A percentile compares a stretch with the other conserved stretches of the same genome.
Evolutionary conservation across 2,329 filamentous ascomycete genomes (phyloP).

Genomic region (Colletotrichum sojae): DNA sequence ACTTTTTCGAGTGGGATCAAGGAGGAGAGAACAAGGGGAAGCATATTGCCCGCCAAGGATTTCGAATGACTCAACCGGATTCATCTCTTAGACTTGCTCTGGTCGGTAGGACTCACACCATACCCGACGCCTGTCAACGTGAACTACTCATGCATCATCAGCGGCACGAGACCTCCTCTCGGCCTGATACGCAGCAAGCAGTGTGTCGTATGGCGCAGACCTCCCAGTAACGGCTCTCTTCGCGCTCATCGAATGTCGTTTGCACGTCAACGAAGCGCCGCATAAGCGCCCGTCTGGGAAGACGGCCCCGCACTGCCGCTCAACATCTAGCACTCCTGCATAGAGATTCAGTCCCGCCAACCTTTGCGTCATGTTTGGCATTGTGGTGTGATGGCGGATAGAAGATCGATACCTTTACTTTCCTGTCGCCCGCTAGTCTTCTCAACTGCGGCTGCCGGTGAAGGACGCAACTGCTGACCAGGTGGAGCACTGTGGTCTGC

Average conservation of each 20-base stretch:
- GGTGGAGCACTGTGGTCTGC: neutral
- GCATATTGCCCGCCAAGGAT: too few species aligned
- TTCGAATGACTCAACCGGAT: too few species aligned
- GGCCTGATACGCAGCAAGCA: conserved; percentile 2
- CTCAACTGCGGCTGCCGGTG: neutral
- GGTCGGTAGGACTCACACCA: too few species aligned
- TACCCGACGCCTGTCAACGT: too few species aligned
- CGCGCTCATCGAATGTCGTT: conserved; percentile 26
- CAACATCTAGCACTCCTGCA: conserved; percentile 30
- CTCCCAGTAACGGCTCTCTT: conserved; percentile 37
- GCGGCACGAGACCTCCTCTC: neutral
- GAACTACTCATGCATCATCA: too few species aligned
- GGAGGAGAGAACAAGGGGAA: too few species aligned
- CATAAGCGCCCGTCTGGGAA: conserved; percentile 18
- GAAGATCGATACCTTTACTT: too few species aligned
- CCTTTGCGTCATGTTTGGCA: too few species aligned
- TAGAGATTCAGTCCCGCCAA: neutral
- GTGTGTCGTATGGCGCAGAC: conserved; percentile 32
- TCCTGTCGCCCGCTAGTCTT: too few species aligned
- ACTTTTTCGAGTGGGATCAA: too few species aligned
- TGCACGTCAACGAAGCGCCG: conserved; percentile 22
- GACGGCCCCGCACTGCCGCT: conserved; percentile 32
- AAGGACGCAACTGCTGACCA: neutral
- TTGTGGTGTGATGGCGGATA: too few species aligned
- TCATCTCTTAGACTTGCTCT: too few species aligned